A percentile compares a stretch with the other conserved stretches of the same genome.
Conservation (phyloP, 2,329 filamentous ascomycete genomes). For the Sporothrix curviconia region DNA sequence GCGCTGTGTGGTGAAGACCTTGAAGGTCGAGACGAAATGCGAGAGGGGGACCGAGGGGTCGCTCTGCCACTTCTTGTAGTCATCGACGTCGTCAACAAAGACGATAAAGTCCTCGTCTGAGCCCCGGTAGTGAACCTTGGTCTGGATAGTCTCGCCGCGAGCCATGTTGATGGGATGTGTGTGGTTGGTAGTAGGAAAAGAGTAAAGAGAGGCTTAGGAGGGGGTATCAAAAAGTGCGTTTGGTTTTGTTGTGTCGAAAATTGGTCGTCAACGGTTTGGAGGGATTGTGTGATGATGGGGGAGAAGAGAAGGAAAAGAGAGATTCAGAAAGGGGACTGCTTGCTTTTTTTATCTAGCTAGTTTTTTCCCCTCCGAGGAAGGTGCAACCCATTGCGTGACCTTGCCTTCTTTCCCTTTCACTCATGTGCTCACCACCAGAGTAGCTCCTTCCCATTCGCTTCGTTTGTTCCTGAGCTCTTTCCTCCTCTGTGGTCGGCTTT, state of each 20-base stretch:
- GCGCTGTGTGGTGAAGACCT: constrained; percentile 83
- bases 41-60: constrained; percentile 74
- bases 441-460: not conserved
- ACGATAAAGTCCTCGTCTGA: constrained; percentile 51
- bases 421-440: not conserved
- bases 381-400: not conserved
- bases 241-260: too few relatives aligned
- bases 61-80: constrained; percentile 71
- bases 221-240: not conserved
- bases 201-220: not conserved
- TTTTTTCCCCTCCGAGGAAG: not conserved
- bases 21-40: constrained; percentile 80
- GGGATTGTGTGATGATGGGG: too few relatives aligned
- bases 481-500: constrained; percentile 14
- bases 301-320: not conserved
- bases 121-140: constrained; percentile 85
- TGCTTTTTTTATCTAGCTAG: constrained; percentile 2
- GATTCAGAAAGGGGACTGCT: not conserved
- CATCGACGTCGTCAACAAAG: constrained; percentile 53
- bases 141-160: constrained; percentile 62
- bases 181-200: not conserved
- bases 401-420: not conserved
- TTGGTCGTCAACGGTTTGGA: too few relatives aligned
- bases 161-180: constrained; percentile 47
- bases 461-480: constrained; percentile 16